Evolutionary conservation across 225 moss, liverwort and hornwort species (phyloP), one percentile per base, ranked within the genome.

Genomic region (Takakia lepidozioides): DNA sequence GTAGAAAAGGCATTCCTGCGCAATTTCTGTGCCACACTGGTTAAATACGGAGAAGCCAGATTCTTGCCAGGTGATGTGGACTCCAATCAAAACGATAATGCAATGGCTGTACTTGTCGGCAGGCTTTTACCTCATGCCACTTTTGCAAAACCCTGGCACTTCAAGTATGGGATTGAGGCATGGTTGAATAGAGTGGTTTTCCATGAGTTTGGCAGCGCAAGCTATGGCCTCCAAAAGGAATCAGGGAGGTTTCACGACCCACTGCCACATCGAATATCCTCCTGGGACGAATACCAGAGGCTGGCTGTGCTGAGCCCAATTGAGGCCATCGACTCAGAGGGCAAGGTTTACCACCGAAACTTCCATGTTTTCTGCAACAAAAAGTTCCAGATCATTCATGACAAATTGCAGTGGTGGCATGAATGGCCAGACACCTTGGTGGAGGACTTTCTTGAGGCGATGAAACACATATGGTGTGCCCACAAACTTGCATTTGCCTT

Each of bases 381-480:
- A 8, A 79, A 79, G 46, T 74, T 65, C 17, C 57, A 79, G 42
- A 56, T 57, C 3, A 70, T 79, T 27, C 79, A 79, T 24, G 74
- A 79, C 10, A 70, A 70, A 56, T 53, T 79, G n/a, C 63, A 67
- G 38, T 79, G 79, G 79, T 79, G 79, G 79, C 63, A 79, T 0
- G 67, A 79, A 59, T 79, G 79, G 79, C 79, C 79, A 4, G 48
- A 57, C 2, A 16, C 30, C 4, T 17, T 79, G 13, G 79, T 79
- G 39, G 79, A 79, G 60, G 79, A 79, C 53, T 79, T 79, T 49
- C 43, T 79, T 26, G 79, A 79, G 56, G 74, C 79, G 25, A 79
- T 79, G 79, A 79, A 74, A 60, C 79, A 79, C 1, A 72, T 76
- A 0, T 82, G 81, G 81, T 66, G 76, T 0, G 68, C 73, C 0